Evolutionary conservation across 495 filamentous ascomycete genomes (phyloP).

Genomic region (Annulohypoxylon nitens): DNA sequence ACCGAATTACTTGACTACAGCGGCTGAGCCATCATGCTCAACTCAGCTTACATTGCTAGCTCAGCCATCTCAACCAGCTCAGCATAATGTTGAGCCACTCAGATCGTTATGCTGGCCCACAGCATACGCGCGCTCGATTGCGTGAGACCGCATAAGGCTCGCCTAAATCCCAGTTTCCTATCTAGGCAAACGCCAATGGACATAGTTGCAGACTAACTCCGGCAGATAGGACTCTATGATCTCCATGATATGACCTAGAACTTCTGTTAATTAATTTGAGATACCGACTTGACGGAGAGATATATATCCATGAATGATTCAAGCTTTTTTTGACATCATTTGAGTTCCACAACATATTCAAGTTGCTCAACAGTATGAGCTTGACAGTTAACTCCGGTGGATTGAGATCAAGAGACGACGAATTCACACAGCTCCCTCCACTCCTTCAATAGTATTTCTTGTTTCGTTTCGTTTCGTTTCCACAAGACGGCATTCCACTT

Average conservation of each 20-base stretch:
- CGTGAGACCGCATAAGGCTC: slow-evolving; percentile 6
- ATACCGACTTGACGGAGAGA: slow-evolving; percentile 17
- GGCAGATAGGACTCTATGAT: background rate
- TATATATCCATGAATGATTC: slow-evolving; percentile 3
- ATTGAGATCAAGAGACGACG: background rate
- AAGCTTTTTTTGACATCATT: slow-evolving; percentile 12
- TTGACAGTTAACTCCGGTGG: background rate
- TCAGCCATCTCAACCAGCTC: background rate
- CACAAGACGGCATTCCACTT: background rate
- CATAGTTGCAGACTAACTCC: background rate
- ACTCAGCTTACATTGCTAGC: slow-evolving; percentile 6
- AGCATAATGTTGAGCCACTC: background rate
- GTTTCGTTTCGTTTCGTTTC: background rate
- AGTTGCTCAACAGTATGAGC: background rate
- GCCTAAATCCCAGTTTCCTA: background rate
- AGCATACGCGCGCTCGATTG: slow-evolving; percentile 11
- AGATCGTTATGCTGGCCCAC: background rate
- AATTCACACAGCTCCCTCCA: background rate
- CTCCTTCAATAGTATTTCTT: background rate
- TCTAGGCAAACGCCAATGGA: slow-evolving; percentile 1
- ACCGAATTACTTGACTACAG: background rate
- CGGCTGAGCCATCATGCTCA: slow-evolving; percentile 4
- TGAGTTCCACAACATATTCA: background rate
- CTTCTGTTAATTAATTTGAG: slow-evolving; percentile 22
- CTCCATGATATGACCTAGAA: slow-evolving; percentile 15